phyloP scores from a whole-genome alignment of 768 basidiomycete genomes.

The Xerocomellus amylosporus region DNA sequence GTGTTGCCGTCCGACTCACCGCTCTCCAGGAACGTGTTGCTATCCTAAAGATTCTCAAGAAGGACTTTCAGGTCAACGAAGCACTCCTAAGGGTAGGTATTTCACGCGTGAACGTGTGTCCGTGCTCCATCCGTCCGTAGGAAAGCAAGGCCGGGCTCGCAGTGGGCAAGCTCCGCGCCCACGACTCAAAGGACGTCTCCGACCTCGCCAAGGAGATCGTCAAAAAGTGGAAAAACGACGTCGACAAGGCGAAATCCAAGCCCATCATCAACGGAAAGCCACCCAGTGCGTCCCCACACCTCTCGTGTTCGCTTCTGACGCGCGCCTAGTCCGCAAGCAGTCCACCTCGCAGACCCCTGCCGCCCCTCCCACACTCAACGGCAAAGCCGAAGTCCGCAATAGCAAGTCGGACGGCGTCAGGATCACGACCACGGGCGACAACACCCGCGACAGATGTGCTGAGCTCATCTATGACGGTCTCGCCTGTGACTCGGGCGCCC shows the following conservation, averaged over 20 bases:
- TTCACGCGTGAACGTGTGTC: constrained; percentile 6
- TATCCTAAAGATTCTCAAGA: constrained; percentile 62
- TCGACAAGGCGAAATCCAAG: constrained; percentile 61
- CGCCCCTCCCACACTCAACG: constrained; percentile 29
- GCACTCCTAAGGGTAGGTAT: constrained; percentile 66
- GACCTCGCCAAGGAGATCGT: constrained; percentile 89
- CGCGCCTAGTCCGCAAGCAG: constrained; percentile 29
- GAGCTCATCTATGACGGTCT: constrained; percentile 92
- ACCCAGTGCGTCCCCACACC: constrained; percentile 35
- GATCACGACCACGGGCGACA: constrained; percentile 56
- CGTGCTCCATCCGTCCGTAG: constrained; percentile 41
- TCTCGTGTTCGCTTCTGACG: not conserved
- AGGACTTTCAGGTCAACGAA: constrained; percentile 67
- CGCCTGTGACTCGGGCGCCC: constrained; percentile 79
- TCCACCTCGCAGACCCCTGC: constrained; percentile 41
- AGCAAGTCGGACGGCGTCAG: constrained; percentile 72
- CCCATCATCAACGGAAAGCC: constrained; percentile 21
- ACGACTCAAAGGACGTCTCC: constrained; percentile 67
- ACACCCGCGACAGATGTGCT: constrained; percentile 80
- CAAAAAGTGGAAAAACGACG: constrained; percentile 87
- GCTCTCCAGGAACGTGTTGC: constrained; percentile 56
- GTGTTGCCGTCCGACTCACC: not conserved
- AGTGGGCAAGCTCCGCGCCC: constrained; percentile 82
- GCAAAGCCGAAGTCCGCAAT: constrained; percentile 45
- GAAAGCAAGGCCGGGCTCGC: constrained; percentile 92